These are phyloP conservation scores for Fusarium stilboides DNA, from an alignment of 2,329 filamentous ascomycete genomes.

Conservation along the genomic window DNA sequence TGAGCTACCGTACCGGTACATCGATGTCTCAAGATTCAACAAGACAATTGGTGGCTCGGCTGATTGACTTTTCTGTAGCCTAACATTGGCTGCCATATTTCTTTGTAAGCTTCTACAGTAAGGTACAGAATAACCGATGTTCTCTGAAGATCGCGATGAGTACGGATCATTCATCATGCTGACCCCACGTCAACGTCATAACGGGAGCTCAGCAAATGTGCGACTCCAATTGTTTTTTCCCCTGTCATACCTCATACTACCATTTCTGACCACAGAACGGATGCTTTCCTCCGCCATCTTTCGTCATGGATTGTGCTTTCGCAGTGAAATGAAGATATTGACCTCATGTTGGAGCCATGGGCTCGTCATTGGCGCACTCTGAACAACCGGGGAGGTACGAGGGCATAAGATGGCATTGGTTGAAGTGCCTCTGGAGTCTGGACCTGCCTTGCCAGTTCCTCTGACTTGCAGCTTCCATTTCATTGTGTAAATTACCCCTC, in stretches of 20 bases:
- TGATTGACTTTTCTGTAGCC: neutral
- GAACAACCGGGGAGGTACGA: neutral
- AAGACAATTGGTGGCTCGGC: neutral
- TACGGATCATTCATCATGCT: constrained; percentile 38
- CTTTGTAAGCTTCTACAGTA: constrained; percentile 12
- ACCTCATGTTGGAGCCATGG: constrained; percentile 29
- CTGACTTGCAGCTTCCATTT: constrained; percentile 3
- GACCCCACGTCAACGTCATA: constrained; percentile 46
- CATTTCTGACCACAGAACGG: constrained; percentile 14
- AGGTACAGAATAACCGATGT: too few species aligned
- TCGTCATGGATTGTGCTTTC: constrained; percentile 39
- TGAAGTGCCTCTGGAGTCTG: neutral
- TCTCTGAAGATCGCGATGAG: constrained; percentile 27
- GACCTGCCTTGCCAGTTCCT: neutral
- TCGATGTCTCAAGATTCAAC: neutral
- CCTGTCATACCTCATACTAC: constrained; percentile 12
- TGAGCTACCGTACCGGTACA: neutral
- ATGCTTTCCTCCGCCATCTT: constrained; percentile 40
- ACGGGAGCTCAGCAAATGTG: constrained; percentile 13
- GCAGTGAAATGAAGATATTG: neutral
- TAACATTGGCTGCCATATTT: neutral
- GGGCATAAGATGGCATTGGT: constrained; percentile 33
- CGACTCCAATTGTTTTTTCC: constrained; percentile 23
- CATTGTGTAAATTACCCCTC: constrained; percentile 20
- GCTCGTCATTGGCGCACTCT: constrained; percentile 28